Percentiles rank a stretch among this genome's conserved stretches.
Evolutionary conservation across 495 filamentous ascomycete species (phyloP).

Genomic region (Penicillium riverlandense): DNA sequence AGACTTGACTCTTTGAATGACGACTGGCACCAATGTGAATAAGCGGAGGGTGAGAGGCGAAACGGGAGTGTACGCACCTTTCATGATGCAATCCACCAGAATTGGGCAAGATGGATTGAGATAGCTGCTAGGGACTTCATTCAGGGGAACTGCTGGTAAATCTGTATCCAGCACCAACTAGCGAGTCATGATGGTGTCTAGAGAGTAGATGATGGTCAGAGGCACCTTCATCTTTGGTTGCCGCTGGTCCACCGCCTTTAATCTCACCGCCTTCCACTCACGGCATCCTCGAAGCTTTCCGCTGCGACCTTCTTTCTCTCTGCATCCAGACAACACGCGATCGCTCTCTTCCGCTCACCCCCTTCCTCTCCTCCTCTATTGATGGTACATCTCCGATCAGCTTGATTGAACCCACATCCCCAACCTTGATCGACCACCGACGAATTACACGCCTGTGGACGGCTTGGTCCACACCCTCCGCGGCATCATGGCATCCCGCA

Average conservation of each 20-base stretch:
- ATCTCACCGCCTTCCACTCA: constrained; percentile 20
- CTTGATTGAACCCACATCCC: constrained; percentile 15
- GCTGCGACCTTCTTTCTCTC: not conserved
- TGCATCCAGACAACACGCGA: not conserved
- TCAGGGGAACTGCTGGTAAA: too few species aligned
- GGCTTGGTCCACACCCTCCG: constrained; percentile 15
- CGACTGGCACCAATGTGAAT: constrained; percentile 46
- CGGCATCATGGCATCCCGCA: constrained; percentile 76
- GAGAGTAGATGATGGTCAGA: too few species aligned
- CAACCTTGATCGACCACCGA: constrained; percentile 9
- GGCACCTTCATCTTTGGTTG: too few species aligned
- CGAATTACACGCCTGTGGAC: constrained; percentile 12
- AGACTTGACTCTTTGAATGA: constrained; percentile 90
- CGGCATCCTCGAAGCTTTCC: constrained; percentile 21
- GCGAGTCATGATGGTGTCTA: too few species aligned
- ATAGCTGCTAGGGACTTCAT: too few species aligned
- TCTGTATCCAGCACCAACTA: too few species aligned
- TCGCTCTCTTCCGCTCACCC: constrained; percentile 6
- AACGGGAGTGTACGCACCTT: constrained; percentile 27
- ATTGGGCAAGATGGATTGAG: too few species aligned
- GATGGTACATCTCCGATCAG: constrained; percentile 5
- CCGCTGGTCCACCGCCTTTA: too few species aligned
- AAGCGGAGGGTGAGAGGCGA: constrained; percentile 1
- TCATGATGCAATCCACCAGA: constrained; percentile 28
- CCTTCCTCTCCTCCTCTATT: not conserved